Evolutionary conservation across 257 asterid genomes (phyloP), one percentile per base, ranked within the genome.

Genomic region (Ligustrum vulgare): DNA sequence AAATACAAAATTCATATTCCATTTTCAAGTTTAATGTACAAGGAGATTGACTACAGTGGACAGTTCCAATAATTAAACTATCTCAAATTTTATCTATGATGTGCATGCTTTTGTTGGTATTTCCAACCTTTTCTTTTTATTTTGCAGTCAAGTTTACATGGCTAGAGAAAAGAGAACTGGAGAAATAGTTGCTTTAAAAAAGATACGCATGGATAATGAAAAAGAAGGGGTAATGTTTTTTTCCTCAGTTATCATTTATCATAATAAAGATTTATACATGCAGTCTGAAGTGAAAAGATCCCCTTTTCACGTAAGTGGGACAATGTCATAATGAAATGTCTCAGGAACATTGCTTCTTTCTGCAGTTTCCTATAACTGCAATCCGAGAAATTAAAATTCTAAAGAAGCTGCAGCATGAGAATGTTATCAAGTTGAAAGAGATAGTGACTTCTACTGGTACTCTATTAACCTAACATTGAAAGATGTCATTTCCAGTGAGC

Each of bases 121-220:
- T 66, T 32, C 16, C 67, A 43, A 67, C 47, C 72, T 39, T 76
- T 76, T 11, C 15, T 33, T 69, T 73, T 18, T 28, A 28, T 58
- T 78, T 69, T 31, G 63, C 93, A 94, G 98, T 80, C 98, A 92
- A 86, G 98, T 94, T 7, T 92, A 84, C 82, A 92, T 89, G 96
- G 98, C 97, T 60, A 90, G 77, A 86, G 98, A 94, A 75, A 92
- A 84, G 83, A 73, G 69, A 76, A 87, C 97, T 64, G 97, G 97
- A 75, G 97, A 94, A 85, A 81, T 94, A 78, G 98, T 94, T 33
- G 98, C 97, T 82, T 85, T 94, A 71, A 94, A 94, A 81, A 94
- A 90, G 93, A 90, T 94, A 77, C 94, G 98, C 67, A 94, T 94
- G 98, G 98, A 94, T 86, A 94, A 94, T 37, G 97, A 92, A 75